Conservation (phyloP, 1,139 yeast species). For the Hansenula lynferdii region DNA sequence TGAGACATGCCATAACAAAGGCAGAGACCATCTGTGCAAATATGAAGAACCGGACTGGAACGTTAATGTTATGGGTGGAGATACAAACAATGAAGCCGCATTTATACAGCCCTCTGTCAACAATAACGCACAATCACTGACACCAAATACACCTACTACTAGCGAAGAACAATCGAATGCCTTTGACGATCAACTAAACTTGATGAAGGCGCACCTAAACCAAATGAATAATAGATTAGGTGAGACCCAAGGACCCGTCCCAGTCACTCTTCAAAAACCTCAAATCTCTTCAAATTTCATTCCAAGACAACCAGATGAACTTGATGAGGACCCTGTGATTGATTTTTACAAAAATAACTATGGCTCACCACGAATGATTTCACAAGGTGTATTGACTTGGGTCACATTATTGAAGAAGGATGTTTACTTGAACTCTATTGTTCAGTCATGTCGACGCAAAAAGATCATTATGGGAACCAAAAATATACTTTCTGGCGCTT, state of each 20-base stretch:
- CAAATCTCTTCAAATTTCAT: not conserved
- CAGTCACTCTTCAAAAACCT: too few relatives aligned
- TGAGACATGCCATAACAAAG: slow-evolving; percentile 51
- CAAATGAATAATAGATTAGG: too few relatives aligned
- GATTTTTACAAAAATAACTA: slow-evolving; percentile 11
- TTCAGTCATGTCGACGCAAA: slow-evolving; percentile 6
- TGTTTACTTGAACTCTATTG: slow-evolving; percentile 22
- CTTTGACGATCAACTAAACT: too few relatives aligned
- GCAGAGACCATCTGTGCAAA: slow-evolving; percentile 50
- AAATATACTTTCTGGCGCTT: not conserved
- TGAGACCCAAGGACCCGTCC: too few relatives aligned
- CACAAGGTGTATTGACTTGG: slow-evolving; percentile 42
- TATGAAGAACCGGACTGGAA: slow-evolving; percentile 42
- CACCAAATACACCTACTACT: too few relatives aligned
- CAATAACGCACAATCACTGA: too few relatives aligned
- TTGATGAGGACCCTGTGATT: slow-evolving; percentile 2
- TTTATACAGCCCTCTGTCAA: too few relatives aligned
- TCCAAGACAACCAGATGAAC: not conserved
- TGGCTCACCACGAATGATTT: slow-evolving; percentile 21
- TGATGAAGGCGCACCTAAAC: too few relatives aligned
- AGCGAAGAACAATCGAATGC: too few relatives aligned
- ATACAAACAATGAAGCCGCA: too few relatives aligned
- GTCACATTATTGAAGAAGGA: slow-evolving; percentile 35
- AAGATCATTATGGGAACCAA: slow-evolving; percentile 1
- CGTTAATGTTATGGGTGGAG: slow-evolving; percentile 1